Conservation (phyloP, 768 basidiomycete species). For the Suillus alpinus region DNA sequence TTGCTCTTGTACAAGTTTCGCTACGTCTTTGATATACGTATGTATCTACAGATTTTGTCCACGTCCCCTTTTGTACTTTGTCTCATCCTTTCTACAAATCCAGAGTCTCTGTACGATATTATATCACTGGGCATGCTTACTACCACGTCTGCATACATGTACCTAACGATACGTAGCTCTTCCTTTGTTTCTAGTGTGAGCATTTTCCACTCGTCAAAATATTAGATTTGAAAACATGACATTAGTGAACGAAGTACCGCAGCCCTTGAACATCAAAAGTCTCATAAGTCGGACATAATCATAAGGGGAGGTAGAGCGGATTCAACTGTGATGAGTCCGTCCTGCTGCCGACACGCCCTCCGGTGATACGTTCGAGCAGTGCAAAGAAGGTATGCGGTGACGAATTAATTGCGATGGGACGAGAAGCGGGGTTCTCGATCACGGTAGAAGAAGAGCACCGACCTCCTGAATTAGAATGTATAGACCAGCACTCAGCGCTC, state of each 20-base stretch:
- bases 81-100: neutral
- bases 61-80: neutral
- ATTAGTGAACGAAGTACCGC: neutral
- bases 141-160: neutral
- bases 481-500: neutral
- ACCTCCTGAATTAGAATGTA: neutral
- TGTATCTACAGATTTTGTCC: neutral
- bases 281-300: conserved; percentile 1
- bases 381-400: conserved; percentile 1
- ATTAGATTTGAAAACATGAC: neutral
- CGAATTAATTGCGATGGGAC: neutral
- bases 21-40: neutral
- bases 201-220: neutral
- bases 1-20: neutral
- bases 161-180: neutral
- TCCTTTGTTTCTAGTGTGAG: neutral
- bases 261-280: neutral
- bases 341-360: neutral
- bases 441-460: neutral
- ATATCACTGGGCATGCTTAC: neutral
- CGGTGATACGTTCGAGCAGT: neutral
- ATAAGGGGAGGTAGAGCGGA: conserved; percentile 45
- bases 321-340: conserved; percentile 49
- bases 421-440: neutral
- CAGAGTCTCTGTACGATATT: neutral